Conservation (phyloP, 2,329 filamentous ascomycete species). For the Xenoacremonium recifei region DNA sequence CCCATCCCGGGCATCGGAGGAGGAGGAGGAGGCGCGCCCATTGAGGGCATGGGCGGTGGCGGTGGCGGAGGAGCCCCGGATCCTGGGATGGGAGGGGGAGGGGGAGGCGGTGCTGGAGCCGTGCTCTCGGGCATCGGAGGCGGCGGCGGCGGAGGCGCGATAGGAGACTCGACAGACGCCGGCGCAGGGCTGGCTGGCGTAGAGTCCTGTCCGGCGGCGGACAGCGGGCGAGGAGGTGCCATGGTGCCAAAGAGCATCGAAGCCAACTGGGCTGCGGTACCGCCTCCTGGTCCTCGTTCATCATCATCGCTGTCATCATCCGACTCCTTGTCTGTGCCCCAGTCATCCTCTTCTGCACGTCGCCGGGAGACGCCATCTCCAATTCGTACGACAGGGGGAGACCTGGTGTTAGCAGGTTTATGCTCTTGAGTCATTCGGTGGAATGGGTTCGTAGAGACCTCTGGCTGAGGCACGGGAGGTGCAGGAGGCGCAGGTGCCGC, state of each 20-base stretch:
- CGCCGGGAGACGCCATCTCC: slow-evolving; percentile 53
- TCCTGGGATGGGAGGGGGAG: not conserved
- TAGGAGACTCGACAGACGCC: slow-evolving; percentile 39
- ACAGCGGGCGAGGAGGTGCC: slow-evolving; percentile 86
- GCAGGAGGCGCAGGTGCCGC: slow-evolving; percentile 33
- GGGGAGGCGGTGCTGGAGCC: slow-evolving; percentile 14
- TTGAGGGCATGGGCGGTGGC: slow-evolving; percentile 31
- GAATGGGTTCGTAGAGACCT: slow-evolving; percentile 92
- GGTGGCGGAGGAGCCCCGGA: slow-evolving; percentile 23
- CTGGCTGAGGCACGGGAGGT: slow-evolving; percentile 41
- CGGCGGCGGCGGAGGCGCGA: slow-evolving; percentile 38
- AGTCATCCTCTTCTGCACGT: slow-evolving; percentile 64
- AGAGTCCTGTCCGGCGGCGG: slow-evolving; percentile 72
- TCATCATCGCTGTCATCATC: slow-evolving; percentile 59
- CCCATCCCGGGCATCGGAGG: slow-evolving; percentile 34
- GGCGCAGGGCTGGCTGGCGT: slow-evolving; percentile 38
- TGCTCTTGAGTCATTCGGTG: slow-evolving; percentile 74
- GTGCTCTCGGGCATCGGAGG: slow-evolving; percentile 25
- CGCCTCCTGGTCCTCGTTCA: slow-evolving; percentile 70
- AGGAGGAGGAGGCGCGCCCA: slow-evolving; percentile 37
- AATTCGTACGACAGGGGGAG: slow-evolving; percentile 40
- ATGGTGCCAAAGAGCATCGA: slow-evolving; percentile 96
- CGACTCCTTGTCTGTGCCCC: slow-evolving; percentile 72
- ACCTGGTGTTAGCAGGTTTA: slow-evolving; percentile 41
- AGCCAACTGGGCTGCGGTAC: slow-evolving; percentile 86